Evolutionary conservation across 345 rosid genomes (phyloP).

Genomic region (Carallia brachiata): DNA sequence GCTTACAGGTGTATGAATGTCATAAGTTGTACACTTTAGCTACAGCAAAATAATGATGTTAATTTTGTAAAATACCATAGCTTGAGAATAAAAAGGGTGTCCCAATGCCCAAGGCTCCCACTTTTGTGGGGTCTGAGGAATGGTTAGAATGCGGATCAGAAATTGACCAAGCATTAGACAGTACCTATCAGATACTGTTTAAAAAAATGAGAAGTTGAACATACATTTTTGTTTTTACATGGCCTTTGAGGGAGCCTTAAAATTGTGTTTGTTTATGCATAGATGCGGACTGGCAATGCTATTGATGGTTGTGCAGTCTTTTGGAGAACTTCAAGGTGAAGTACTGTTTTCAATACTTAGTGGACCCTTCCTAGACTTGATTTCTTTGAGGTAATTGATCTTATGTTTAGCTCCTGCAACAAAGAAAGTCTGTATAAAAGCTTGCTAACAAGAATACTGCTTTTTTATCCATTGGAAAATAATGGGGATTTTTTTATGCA

Average conservation of each 20-base stretch:
- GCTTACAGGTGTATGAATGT: too few species aligned
- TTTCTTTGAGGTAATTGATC: background rate
- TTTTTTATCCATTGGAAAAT: background rate
- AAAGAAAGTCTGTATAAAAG: background rate
- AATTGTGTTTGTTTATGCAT: conserved; percentile 19
- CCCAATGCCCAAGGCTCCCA: too few species aligned
- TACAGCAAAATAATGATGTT: background rate
- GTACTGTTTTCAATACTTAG: background rate
- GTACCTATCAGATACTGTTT: too few species aligned
- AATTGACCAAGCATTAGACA: too few species aligned
- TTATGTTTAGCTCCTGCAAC: background rate
- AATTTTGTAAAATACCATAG: too few species aligned
- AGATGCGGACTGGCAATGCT: conserved; percentile 97
- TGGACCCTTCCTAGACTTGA: background rate
- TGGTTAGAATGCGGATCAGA: too few species aligned
- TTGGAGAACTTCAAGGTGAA: conserved; percentile 83
- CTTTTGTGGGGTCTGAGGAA: too few species aligned
- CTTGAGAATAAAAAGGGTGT: background rate
- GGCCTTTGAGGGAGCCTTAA: background rate
- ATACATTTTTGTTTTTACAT: background rate
- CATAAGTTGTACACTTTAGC: background rate
- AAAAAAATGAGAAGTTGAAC: too few species aligned
- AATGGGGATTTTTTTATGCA: background rate
- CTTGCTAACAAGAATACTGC: background rate
- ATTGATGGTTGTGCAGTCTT: conserved; percentile 97